Conservation (phyloP, 768 basidiomycete species). For the Mrakia hoshinonis region DNA sequence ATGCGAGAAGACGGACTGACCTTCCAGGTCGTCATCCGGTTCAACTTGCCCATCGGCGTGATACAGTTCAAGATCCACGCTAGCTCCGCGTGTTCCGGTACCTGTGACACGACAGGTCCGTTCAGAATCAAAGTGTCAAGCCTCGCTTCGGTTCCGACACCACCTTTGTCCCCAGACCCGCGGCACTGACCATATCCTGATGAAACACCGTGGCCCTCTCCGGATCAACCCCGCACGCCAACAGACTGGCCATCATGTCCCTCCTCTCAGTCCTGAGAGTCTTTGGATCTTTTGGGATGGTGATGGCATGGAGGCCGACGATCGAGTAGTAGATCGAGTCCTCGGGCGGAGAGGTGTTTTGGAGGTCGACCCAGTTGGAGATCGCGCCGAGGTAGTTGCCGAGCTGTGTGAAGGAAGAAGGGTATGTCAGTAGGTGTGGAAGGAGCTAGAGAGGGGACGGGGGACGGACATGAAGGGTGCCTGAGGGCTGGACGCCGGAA, state of each 20-base stretch:
- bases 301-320: conserved; percentile 90
- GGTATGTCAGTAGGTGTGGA: background rate
- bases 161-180: background rate
- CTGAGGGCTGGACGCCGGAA: conserved; percentile 81
- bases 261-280: conserved; percentile 54
- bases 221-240: conserved; percentile 79
- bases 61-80: conserved; percentile 84
- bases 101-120: too few relatives aligned
- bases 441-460: background rate
- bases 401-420: conserved; percentile 49
- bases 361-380: conserved; percentile 76
- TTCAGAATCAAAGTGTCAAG: background rate
- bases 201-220: conserved; percentile 66
- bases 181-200: conserved; percentile 68
- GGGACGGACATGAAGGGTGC: conserved; percentile 44
- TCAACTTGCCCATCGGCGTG: conserved; percentile 69
- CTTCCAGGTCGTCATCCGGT: conserved; percentile 97
- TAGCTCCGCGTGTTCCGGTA: conserved; percentile 72
- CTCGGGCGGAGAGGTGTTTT: conserved; percentile 44
- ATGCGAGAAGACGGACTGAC: conserved; percentile 41
- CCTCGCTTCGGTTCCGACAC: background rate
- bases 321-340: conserved; percentile 58
- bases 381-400: conserved; percentile 91
- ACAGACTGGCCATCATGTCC: conserved; percentile 70
- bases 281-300: conserved; percentile 74